Evolutionary conservation across 768 basidiomycete genomes (phyloP).

Genomic region (Mycena venus): DNA sequence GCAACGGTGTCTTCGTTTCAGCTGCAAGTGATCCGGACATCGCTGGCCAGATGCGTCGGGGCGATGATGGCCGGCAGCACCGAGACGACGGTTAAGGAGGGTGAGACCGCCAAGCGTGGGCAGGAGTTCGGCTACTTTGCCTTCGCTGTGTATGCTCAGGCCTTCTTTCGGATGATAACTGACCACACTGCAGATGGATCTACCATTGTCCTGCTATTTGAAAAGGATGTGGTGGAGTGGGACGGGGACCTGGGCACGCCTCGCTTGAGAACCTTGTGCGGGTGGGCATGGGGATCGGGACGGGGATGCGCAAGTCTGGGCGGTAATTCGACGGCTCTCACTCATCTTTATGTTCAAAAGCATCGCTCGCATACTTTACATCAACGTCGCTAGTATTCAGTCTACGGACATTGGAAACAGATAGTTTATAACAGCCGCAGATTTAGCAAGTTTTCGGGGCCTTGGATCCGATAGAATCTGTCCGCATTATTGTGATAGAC

Average conservation of each 20-base stretch:
- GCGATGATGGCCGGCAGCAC: conserved; percentile 98
- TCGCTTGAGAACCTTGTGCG: conserved; percentile 92
- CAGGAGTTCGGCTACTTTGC: conserved; percentile 96
- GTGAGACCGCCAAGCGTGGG: conserved; percentile 83
- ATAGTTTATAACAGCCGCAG: too few species aligned
- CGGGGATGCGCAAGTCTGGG: conserved; percentile 28
- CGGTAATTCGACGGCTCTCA: too few species aligned
- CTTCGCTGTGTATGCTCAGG: conserved; percentile 71
- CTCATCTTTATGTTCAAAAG: too few species aligned
- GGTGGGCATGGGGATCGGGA: conserved; percentile 89
- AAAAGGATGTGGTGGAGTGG: conserved; percentile 88
- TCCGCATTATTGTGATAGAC: too few species aligned
- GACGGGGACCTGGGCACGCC: conserved; percentile 92
- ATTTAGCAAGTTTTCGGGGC: too few species aligned
- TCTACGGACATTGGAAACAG: too few species aligned
- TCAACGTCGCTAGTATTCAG: too few species aligned
- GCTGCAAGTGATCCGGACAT: conserved; percentile 94
- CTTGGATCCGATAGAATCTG: too few species aligned
- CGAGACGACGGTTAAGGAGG: conserved; percentile 87
- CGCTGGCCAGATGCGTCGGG: conserved; percentile 89
- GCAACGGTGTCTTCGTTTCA: conserved; percentile 43
- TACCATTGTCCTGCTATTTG: conserved; percentile 92
- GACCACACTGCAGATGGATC: conserved; percentile 74
- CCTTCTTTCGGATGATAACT: background rate
- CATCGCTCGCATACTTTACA: too few species aligned